Evolutionary conservation across 2,329 filamentous ascomycete genomes (phyloP).

Genomic region (Rachicladosporium sp.): DNA sequence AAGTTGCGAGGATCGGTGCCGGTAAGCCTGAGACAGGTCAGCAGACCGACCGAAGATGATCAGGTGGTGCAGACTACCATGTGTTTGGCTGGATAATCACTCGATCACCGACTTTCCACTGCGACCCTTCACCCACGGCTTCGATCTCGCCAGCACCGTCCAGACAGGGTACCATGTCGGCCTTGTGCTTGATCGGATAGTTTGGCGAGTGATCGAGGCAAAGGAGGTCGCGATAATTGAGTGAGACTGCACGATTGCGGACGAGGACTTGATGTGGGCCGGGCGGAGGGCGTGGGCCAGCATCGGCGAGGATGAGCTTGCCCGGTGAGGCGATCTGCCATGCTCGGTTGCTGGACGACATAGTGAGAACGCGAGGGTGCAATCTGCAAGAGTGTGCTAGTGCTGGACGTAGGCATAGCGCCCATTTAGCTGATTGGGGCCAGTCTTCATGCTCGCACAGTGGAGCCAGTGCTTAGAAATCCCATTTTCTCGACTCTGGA

Average conservation of each 20-base stretch:
- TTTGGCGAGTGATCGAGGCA: constrained; percentile 6
- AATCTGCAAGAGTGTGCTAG: too few relatives aligned
- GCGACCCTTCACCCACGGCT: constrained; percentile 28
- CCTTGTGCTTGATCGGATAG: constrained; percentile 9
- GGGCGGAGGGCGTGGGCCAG: constrained; percentile 14
- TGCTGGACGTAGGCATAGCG: too few relatives aligned
- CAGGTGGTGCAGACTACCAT: constrained; percentile 4
- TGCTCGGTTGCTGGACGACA: constrained; percentile 8
- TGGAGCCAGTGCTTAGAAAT: too few relatives aligned
- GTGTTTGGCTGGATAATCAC: constrained; percentile 38
- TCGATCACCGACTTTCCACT: constrained; percentile 41
- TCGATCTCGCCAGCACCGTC: constrained; percentile 56
- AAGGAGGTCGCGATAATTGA: constrained; percentile 39
- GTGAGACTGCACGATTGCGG: constrained; percentile 36
- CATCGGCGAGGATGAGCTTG: constrained; percentile 7
- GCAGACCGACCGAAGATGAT: too few relatives aligned
- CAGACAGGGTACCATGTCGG: constrained; percentile 47
- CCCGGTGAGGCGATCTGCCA: constrained; percentile 12
- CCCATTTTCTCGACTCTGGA: too few relatives aligned
- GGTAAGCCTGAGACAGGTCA: background rate
- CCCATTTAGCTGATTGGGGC: too few relatives aligned
- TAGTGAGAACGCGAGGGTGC: too few relatives aligned
- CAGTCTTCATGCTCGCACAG: too few relatives aligned
- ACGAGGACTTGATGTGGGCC: constrained; percentile 34
- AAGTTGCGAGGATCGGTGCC: constrained; percentile 9